phyloP scores from a whole-genome alignment of 2,329 filamentous ascomycete species.

The Colletotrichum aenigma region DNA sequence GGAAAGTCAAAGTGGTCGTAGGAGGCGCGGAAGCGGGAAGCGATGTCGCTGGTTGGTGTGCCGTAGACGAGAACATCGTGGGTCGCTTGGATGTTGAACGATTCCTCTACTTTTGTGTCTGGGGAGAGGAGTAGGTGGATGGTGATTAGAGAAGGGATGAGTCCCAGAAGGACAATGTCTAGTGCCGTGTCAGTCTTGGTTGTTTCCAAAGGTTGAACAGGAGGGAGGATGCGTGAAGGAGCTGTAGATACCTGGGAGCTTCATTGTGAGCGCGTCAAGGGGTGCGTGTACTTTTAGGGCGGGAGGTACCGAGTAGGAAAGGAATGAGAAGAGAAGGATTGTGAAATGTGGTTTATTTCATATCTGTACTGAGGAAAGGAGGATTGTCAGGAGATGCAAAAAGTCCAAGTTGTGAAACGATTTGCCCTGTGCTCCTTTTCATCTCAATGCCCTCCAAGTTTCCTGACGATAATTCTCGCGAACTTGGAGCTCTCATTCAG shows the following conservation, averaged over 20 bases:
- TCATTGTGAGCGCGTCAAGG: constrained; percentile 21
- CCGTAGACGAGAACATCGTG: constrained; percentile 90
- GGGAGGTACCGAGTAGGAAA: not conserved
- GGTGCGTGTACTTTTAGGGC: not conserved
- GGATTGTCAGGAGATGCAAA: not conserved
- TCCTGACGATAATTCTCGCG: not conserved
- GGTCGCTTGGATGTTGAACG: constrained; percentile 93
- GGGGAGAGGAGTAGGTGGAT: constrained; percentile 77
- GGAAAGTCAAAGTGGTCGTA: constrained; percentile 95
- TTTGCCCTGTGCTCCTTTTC: constrained; percentile 18
- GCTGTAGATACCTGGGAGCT: constrained; percentile 20
- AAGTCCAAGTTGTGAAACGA: constrained; percentile 11
- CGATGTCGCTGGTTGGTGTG: constrained; percentile 63
- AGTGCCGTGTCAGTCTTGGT: constrained; percentile 16
- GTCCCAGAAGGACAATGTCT: constrained; percentile 54
- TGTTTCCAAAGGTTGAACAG: not conserved
- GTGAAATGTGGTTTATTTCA: not conserved
- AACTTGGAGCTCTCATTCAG: not conserved
- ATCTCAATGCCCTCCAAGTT: not conserved
- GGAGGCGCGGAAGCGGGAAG: constrained; percentile 57
- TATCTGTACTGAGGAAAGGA: not conserved
- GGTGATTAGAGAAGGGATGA: constrained; percentile 67
- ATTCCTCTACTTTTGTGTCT: constrained; percentile 98
- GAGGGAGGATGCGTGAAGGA: not conserved
- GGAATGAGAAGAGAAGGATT: not conserved